These are phyloP conservation scores for Cunninghamia lanceolata DNA, from an alignment of 75 land plant species.

Conservation along the genomic window DNA sequence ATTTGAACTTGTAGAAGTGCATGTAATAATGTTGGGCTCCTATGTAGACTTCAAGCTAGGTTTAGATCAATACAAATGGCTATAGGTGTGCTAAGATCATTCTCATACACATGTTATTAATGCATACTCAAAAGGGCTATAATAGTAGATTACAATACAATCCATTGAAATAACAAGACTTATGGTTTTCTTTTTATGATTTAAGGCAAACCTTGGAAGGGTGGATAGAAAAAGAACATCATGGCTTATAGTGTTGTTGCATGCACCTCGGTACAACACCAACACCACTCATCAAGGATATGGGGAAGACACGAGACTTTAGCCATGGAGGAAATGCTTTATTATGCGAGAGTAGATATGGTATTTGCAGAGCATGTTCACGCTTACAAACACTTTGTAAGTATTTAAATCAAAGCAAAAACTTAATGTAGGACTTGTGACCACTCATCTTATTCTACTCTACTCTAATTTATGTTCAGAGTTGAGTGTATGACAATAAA, in stretches of 20 bases:
- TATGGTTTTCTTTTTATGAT: no score
- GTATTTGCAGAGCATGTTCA: constrained; percentile 90
- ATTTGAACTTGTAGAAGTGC: constrained; percentile 33
- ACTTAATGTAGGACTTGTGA: not conserved
- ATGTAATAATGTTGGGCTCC: constrained; percentile 39
- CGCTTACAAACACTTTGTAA: constrained; percentile 89
- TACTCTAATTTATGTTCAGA: constrained; percentile 17
- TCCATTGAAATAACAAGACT: no score
- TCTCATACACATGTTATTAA: no score
- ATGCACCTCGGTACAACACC: constrained; percentile 94
- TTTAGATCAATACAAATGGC: constrained; percentile 17
- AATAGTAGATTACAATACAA: no score
- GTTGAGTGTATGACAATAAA: constrained; percentile 46
- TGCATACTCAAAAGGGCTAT: no score
- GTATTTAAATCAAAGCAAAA: not conserved
- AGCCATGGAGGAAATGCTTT: constrained; percentile 60
- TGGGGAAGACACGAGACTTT: constrained; percentile 68
- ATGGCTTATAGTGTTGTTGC: no score
- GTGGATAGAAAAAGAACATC: no score
- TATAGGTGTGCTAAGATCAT: not conserved
- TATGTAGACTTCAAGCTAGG: constrained; percentile 14
- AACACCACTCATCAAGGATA: constrained; percentile 75
- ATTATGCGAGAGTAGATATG: constrained; percentile 54
- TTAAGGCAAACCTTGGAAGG: no score
- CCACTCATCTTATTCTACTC: not conserved